phyloP scores from a whole-genome alignment of 192 early-diverging fungal species.

The Backusella morwellensis region DNA sequence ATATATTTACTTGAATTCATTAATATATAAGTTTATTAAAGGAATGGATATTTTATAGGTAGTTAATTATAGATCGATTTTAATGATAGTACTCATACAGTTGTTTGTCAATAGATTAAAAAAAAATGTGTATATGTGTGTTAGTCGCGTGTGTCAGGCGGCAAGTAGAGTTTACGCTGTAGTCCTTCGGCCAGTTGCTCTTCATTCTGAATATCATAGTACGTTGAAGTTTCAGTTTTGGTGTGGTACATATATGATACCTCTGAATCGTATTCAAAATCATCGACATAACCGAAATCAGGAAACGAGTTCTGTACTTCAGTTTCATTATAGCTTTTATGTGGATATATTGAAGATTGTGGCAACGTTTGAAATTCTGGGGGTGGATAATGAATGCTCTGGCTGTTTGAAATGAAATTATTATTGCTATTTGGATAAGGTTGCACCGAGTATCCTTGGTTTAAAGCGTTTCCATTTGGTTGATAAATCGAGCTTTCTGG shows the following conservation, averaged over 20 bases:
- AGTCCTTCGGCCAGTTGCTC: background rate
- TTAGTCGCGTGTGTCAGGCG: background rate
- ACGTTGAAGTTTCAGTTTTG: background rate
- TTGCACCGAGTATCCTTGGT: background rate
- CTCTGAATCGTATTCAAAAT: constrained; percentile 2
- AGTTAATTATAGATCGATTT: background rate
- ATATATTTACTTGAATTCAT: background rate
- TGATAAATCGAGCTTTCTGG: background rate
- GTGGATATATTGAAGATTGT: background rate
- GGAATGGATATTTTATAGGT: background rate
- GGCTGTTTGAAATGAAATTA: background rate
- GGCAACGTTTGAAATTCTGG: background rate
- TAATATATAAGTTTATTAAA: constrained; percentile 1
- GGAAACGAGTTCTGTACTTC: background rate
- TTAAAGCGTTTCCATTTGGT: background rate
- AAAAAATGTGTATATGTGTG: background rate
- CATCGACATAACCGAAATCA: background rate
- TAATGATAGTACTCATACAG: background rate
- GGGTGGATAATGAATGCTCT: background rate
- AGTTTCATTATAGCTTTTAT: background rate
- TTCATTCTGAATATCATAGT: background rate
- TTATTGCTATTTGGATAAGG: background rate
- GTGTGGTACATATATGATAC: background rate
- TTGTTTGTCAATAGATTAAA: background rate
- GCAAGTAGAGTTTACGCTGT: background rate